Evolutionary conservation across 2,329 filamentous ascomycete species (phyloP), one percentile per base, ranked within the genome.

Genomic region (Xylaria sp.): DNA sequence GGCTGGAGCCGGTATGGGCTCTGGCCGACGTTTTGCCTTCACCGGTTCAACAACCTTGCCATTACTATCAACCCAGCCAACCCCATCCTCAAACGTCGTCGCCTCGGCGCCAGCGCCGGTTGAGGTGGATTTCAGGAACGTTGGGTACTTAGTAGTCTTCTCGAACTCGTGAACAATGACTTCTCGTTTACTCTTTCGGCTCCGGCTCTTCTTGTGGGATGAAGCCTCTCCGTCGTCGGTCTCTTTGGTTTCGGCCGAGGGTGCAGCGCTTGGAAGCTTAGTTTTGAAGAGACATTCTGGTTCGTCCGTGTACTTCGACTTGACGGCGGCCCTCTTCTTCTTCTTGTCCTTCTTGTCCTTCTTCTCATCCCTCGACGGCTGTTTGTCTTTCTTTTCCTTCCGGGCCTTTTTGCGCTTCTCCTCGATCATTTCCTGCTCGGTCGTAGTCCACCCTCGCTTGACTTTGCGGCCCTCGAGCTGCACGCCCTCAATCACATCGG

Each of bases 381-480:
- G 76, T 66, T 78, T 80, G 42, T 74, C 74, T 58, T 46, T 77
- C 65, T 80, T 79, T 17, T 78, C 78, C 69, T 81, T 84, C 71
- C 77, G 75, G 4, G 75, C 74, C 60, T 79, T 78, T 64, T 80
- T 78, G 25, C 78, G 78, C 70, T 81, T 84, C 72, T 78, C 79
- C 68, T 80, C 81, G 70, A 75, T 79, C 69, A 79, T 77, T 61
- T 81, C 78, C 19, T 81, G 79, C 21, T 82, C 79, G 1, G 89
- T 83, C 64, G 93, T 91, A 0, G 91, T 94, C 94, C 94, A 97
- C 4, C 93, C 94, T 64, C 94, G 84, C 81, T 95, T 96, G 64
- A 97, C 88, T 72, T 91, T 91, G 69, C 94, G 87, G 49, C 87
- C 89, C 17, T 88, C 85, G 40, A 99, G 79, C 71, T 91, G 87